Percentiles rank a stretch among this genome's conserved stretches.
phyloP scores from a whole-genome alignment of 2,329 filamentous ascomycete species.

The Xylariaceae sp. region DNA sequence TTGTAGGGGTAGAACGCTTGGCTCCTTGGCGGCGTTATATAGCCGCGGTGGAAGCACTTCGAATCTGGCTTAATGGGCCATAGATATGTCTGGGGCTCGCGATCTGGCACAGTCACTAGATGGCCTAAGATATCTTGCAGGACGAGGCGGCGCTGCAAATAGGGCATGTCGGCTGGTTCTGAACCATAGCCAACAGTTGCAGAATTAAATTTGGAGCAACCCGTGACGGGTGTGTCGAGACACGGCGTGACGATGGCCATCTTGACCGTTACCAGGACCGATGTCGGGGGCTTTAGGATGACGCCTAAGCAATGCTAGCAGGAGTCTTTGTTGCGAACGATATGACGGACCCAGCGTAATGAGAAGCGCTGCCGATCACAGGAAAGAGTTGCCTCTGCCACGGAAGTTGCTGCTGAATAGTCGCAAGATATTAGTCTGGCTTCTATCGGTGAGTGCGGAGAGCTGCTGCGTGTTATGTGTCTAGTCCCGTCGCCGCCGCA shows the following conservation, averaged over 20 bases:
- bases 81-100: slow-evolving; percentile 19
- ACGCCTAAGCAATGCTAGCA: slow-evolving; percentile 8
- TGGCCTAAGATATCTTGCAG: slow-evolving; percentile 24
- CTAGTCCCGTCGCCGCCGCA: slow-evolving; percentile 24
- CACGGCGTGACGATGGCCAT: slow-evolving; percentile 14
- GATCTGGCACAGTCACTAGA: slow-evolving; percentile 18
- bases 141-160: slow-evolving; percentile 19
- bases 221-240: slow-evolving; percentile 11
- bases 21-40: slow-evolving; percentile 3
- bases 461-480: slow-evolving; percentile 29
- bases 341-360: slow-evolving; percentile 5
- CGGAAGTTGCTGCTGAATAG: slow-evolving; percentile 13
- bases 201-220: slow-evolving; percentile 3
- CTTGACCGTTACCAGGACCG: slow-evolving; percentile 21
- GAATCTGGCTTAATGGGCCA: slow-evolving; percentile 22
- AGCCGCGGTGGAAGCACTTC: slow-evolving; percentile 8
- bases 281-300: slow-evolving; percentile 22
- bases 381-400: slow-evolving; percentile 17
- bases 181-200: slow-evolving; percentile 19
- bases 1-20: slow-evolving; percentile 15
- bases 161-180: slow-evolving; percentile 26
- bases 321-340: background rate
- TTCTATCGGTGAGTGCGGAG: slow-evolving; percentile 32
- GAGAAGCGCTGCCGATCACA: slow-evolving; percentile 24
- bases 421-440: slow-evolving; percentile 23